Evolutionary conservation across 148 eudicot genomes (phyloP).

Genomic region (Amaranthus cruentus): DNA sequence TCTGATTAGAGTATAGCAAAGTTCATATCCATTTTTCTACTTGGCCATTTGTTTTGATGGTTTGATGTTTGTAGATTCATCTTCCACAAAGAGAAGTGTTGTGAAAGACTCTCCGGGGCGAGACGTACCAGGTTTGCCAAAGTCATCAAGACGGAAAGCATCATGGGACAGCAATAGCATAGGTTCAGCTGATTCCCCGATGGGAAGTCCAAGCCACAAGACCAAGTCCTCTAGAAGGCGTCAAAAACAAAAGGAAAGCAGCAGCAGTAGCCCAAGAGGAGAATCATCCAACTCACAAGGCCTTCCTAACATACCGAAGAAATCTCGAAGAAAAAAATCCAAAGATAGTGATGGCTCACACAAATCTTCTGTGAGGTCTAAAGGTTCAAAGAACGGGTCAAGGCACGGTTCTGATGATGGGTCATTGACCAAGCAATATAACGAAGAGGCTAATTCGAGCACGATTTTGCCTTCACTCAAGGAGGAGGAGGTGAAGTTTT

Average conservation of each 20-base stretch:
- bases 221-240: constrained; percentile 38
- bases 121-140: constrained; percentile 18
- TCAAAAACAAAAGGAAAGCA: constrained; percentile 27
- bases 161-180: constrained; percentile 24
- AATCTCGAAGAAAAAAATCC: constrained; percentile 56
- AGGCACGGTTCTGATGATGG: constrained; percentile 35
- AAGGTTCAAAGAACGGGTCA: constrained; percentile 18
- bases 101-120: constrained; percentile 26
- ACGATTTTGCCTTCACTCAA: constrained; percentile 17
- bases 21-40: not conserved
- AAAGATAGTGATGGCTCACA: constrained; percentile 38
- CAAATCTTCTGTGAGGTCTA: constrained; percentile 16
- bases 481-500: constrained; percentile 29
- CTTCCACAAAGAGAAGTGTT: not conserved
- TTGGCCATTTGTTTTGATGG: not conserved
- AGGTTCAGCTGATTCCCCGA: constrained; percentile 30
- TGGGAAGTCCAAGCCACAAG: constrained; percentile 24
- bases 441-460: constrained; percentile 4
- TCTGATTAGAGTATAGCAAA: not conserved
- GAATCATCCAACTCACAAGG: constrained; percentile 9
- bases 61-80: not conserved
- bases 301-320: constrained; percentile 56
- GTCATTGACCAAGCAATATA: constrained; percentile 20
- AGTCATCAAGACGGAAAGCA: constrained; percentile 35
- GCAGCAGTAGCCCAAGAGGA: constrained; percentile 16